A percentile compares a stretch with the other conserved stretches of the same genome.
Evolutionary conservation across 1,139 yeast genomes (phyloP).

Genomic region (Candida labiduridarum): DNA sequence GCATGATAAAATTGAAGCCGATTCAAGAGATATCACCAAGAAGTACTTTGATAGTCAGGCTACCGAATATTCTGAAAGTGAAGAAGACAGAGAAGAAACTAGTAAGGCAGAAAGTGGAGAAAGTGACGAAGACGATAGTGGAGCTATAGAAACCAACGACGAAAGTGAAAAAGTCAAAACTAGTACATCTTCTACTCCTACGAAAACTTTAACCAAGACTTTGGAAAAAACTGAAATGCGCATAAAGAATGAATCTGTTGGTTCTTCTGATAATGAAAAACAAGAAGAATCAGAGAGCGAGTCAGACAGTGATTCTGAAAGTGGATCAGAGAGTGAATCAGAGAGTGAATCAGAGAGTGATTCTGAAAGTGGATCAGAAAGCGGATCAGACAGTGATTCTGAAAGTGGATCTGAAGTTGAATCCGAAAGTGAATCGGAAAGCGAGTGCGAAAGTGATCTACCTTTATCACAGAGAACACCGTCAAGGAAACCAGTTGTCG

Average conservation of each 20-base stretch:
- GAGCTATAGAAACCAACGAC: neutral
- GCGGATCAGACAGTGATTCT: neutral
- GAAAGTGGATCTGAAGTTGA: conserved; percentile 3
- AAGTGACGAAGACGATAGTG: no score
- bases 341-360: neutral
- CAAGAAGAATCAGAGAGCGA: no score
- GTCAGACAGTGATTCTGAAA: no score
- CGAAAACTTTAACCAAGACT: neutral
- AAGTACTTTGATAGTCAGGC: neutral
- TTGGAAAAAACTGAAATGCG: no score
- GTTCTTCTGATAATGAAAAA: no score
- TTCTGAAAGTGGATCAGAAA: neutral
- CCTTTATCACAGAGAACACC: neutral
- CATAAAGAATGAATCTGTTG: no score
- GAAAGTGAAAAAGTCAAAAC: neutral
- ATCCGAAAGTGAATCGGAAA: conserved; percentile 3
- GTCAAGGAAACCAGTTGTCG: neutral
- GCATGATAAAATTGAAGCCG: neutral
- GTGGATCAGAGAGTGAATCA: neutral
- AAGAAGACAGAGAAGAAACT: neutral
- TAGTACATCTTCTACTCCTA: no score
- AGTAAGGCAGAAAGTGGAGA: no score
- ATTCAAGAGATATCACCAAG: no score
- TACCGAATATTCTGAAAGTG: neutral
- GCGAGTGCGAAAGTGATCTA: neutral